Base-by-base conservation (phyloP, 257 asterid species). In the Petrea volubilis region DNA sequence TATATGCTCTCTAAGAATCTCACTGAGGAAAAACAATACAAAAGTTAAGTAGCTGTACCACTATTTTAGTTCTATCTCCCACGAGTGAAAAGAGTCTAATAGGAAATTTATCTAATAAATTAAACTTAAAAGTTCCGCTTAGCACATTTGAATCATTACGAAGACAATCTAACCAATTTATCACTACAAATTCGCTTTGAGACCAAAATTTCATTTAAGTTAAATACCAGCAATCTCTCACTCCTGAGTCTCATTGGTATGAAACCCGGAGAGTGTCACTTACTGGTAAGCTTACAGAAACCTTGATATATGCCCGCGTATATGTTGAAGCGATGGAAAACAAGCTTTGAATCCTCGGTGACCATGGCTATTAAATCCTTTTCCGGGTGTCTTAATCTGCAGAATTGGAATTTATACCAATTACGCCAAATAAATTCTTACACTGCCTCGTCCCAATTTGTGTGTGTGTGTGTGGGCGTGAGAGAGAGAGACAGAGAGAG, bases 311-410 rank as follows among this genome's bases (percentile, higher is more conserved):
- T 33, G 60, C 51, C 7, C 21, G 56, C 17, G 23, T 13, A 21
- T 34, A 49, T 41, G 21, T 94, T 91, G 84, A 94, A 94, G 52
- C 99, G 98, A 79, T 94, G 98, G 65, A 94, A 95, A 68, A 91
- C 84, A 60, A 94, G 88, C 86, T 91, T 89, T 0, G 96, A 87
- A 68, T 91, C 98, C 58, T 89, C 92, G 0, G 97, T 73, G n/a
- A n/a, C n/a, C n/a, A n/a, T n/a, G n/a, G n/a, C n/a, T n/a, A n/a
- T n/a, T n/a, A n/a, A n/a, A n/a, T n/a, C n/a, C n/a, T n/a, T n/a
- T n/a, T n/a, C n/a, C n/a, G n/a, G n/a, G n/a, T n/a, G n/a, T n/a
- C n/a, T 89, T 91, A 25, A 90, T 76, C 99, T 91, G 86, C 76
- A 77, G n/a, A 75, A 57, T 24, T 13, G 38, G n/a, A 62, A 73